Percentiles rank a stretch among this genome's conserved stretches.
phyloP scores from a whole-genome alignment of 352 stramenopile genomes.

The Phytophthora pluvialis region DNA sequence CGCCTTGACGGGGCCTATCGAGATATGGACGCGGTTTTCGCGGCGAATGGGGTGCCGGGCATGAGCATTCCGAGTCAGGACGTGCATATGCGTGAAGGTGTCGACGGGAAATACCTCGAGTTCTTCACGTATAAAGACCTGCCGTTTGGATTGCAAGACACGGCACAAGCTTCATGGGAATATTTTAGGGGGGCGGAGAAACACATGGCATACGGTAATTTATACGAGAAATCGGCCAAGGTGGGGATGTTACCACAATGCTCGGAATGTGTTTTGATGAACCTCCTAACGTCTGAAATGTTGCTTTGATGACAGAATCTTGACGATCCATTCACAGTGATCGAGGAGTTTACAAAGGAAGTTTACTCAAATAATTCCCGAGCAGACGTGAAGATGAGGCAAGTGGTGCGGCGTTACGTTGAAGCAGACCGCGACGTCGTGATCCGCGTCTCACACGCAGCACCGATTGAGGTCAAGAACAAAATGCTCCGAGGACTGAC shows the following conservation, averaged over 20 bases:
- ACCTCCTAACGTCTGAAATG: background rate
- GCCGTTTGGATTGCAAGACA: slow-evolving; percentile 43
- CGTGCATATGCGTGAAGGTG: slow-evolving; percentile 31
- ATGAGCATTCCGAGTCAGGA: slow-evolving; percentile 25
- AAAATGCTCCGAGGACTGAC: slow-evolving; percentile 33
- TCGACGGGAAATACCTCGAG: slow-evolving; percentile 33
- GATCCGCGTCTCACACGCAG: slow-evolving; percentile 28
- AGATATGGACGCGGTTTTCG: slow-evolving; percentile 26
- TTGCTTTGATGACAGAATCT: slow-evolving; percentile 4
- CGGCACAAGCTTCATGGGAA: slow-evolving; percentile 37
- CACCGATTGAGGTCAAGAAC: slow-evolving; percentile 28
- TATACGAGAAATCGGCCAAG: slow-evolving; percentile 39
- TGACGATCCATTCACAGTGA: slow-evolving; percentile 16
- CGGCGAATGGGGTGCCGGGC: slow-evolving; percentile 21
- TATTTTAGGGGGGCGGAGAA: slow-evolving; percentile 46
- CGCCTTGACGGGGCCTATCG: slow-evolving; percentile 25
- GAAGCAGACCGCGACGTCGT: slow-evolving; percentile 26
- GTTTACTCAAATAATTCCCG: slow-evolving; percentile 30
- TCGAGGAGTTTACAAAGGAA: slow-evolving; percentile 33
- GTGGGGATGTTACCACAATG: background rate
- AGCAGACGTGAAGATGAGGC: slow-evolving; percentile 31
- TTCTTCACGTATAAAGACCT: slow-evolving; percentile 43
- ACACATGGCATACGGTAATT: slow-evolving; percentile 35
- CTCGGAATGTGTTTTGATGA: background rate
- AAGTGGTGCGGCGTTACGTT: slow-evolving; percentile 30